These are phyloP conservation scores for Dillenia suffruticosa DNA, from an alignment of 164 flowering plant species.

Conservation along the genomic window DNA sequence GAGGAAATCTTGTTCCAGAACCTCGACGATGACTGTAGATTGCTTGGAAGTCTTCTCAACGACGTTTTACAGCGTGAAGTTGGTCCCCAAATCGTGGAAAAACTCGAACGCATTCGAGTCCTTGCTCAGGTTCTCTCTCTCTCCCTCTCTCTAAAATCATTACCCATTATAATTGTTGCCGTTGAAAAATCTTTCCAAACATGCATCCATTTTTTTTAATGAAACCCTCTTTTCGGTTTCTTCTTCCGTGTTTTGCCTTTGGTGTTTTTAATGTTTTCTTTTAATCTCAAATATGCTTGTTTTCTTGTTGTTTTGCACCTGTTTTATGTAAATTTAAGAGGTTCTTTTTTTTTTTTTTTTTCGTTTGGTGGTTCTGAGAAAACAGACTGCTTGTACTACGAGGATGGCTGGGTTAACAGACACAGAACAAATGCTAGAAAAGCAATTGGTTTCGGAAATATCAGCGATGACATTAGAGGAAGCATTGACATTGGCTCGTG, in stretches of 20 bases:
- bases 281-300: background rate
- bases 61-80: slow-evolving; percentile 74
- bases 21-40: slow-evolving; percentile 71
- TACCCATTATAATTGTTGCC: background rate
- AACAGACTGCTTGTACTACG: slow-evolving; percentile 75
- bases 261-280: background rate
- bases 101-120: slow-evolving; percentile 50
- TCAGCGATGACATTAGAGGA: slow-evolving; percentile 80
- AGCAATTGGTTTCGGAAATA: slow-evolving; percentile 69
- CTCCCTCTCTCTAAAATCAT: background rate
- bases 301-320: background rate
- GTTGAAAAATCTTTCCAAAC: background rate
- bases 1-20: slow-evolving; percentile 83
- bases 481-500: slow-evolving; percentile 71
- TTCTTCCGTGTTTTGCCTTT: background rate
- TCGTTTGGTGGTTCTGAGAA: slow-evolving; percentile 4
- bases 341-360: background rate
- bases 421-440: slow-evolving; percentile 72
- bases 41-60: slow-evolving; percentile 64
- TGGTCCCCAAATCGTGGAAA: slow-evolving; percentile 53
- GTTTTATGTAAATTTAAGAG: background rate
- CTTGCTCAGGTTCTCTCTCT: slow-evolving; percentile 60
- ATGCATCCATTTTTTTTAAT: background rate
- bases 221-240: background rate
- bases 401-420: slow-evolving; percentile 71